A percentile compares a stretch with the other conserved stretches of the same genome.
phyloP scores from a whole-genome alignment of 2,329 filamentous ascomycete species.

The Aspergillus thermomutatus region DNA sequence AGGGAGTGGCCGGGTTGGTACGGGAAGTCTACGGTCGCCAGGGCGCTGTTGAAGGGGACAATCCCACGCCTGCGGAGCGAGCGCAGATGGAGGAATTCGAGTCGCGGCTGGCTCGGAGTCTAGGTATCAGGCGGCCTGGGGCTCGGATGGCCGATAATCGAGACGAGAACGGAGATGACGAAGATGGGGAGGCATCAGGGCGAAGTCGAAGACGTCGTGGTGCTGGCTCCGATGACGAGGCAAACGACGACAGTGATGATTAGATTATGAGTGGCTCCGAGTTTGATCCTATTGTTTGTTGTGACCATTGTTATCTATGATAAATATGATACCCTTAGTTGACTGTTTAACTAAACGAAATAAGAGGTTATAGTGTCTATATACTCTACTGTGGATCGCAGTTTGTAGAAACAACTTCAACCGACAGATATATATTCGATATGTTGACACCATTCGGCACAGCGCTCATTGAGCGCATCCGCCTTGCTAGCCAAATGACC shows the following conservation, averaged over 20 bases:
- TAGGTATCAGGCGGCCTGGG: constrained; percentile 48
- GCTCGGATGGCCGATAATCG: constrained; percentile 3
- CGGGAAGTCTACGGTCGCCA: constrained; percentile 50
- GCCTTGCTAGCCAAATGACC: not conserved
- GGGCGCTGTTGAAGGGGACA: constrained; percentile 15
- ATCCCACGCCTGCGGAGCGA: constrained; percentile 14
- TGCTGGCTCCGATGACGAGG: constrained; percentile 2
- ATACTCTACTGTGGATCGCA: not conserved
- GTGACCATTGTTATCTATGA: not conserved
- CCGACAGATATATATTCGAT: not conserved
- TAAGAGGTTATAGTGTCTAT: not conserved
- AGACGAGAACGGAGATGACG: not conserved
- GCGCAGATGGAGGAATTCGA: constrained; percentile 55
- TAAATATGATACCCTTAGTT: not conserved
- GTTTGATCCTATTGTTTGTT: not conserved
- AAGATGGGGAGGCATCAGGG: not conserved
- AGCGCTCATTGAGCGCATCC: not conserved
- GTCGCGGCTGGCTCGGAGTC: constrained; percentile 58
- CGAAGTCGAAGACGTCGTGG: constrained; percentile 3
- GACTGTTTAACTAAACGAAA: not conserved
- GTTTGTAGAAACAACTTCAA: not conserved
- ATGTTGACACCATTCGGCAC: not conserved
- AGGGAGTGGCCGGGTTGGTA: constrained; percentile 70
- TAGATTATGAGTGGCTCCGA: not conserved
- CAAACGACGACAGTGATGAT: constrained; percentile 8